Evolutionary conservation across 148 eudicot species (phyloP), one percentile per base, ranked within the genome.

Genomic region (Cornus florida): DNA sequence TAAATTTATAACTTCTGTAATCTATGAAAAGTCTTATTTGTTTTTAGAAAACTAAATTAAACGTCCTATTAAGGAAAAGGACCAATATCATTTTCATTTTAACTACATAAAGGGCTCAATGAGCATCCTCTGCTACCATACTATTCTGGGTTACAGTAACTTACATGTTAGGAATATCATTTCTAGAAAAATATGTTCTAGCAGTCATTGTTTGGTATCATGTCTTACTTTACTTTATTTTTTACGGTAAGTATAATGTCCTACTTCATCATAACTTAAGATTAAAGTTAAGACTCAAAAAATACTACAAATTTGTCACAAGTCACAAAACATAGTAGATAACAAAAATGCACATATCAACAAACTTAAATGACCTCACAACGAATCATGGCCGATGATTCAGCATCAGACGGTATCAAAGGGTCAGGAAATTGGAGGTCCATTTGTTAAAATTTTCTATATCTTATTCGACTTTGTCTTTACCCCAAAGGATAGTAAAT

Each of bases 401-500:
- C 31, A 1, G 1, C 6, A 67, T 67, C 31, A 7, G 64, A 48
- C 17, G 64, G 72, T 46, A 48, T 67, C 24, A 28, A 23, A 67
- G 23, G 43, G 9, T 22, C n/a, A 28, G 20, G 67, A 32, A 31
- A 31, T 19, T 17, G 48, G 39, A 38, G 53, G 72, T 57, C 14
- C 22, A 68, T 60, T 28, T 80, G 41, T 69, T 75, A 28, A 50
- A 70, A 23, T 64, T 32, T 60, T 60, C 59, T 75, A 16, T 35
- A 28, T 46, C 9, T 74, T 57, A 69, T 73, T 32, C 31, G 41
- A 80, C 79, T 74, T 80, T 31, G 75, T 70, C 83, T 81, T 81
- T 76, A 81, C 75, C 83, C 79, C 76, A 43, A 81, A 81, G 79
- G 67, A 71, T 81, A 62, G 43, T 28, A 70, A 59, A 46, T 28